Conservation (phyloP, 805 yeast species). For the Crinitomyces ghanaensis region DNA sequence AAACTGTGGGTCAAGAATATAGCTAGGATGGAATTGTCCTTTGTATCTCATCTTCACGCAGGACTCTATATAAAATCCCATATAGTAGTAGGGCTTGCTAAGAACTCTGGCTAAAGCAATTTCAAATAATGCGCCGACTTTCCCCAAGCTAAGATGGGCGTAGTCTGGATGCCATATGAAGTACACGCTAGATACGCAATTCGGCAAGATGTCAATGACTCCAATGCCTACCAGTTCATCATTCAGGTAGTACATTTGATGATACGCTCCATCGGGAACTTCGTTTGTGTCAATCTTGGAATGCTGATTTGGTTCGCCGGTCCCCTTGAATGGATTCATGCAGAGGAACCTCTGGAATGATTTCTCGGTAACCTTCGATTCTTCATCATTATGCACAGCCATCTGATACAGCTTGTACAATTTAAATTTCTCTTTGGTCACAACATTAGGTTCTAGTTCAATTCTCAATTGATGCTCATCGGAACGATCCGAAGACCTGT, state of each 20-base stretch:
- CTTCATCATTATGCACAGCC: slow-evolving; percentile 53
- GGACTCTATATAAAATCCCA: slow-evolving; percentile 73
- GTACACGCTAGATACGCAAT: slow-evolving; percentile 63
- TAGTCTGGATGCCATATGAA: slow-evolving; percentile 82
- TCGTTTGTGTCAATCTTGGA: not conserved
- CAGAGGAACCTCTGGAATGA: slow-evolving; percentile 62
- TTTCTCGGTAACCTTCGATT: slow-evolving; percentile 31
- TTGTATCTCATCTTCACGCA: slow-evolving; percentile 79
- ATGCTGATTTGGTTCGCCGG: not conserved
- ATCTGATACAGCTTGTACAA: slow-evolving; percentile 49
- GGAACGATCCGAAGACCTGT: slow-evolving; percentile 28
- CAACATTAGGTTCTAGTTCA: slow-evolving; percentile 40
- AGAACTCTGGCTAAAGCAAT: slow-evolving; percentile 40
- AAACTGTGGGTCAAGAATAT: slow-evolving; percentile 24
- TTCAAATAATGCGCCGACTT: slow-evolving; percentile 65
- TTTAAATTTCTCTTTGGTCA: slow-evolving; percentile 46
- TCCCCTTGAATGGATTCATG: slow-evolving; percentile 42
- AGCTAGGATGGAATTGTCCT: slow-evolving; percentile 39
- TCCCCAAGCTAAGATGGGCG: slow-evolving; percentile 61
- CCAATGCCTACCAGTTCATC: slow-evolving; percentile 59
- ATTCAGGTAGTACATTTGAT: slow-evolving; percentile 65
- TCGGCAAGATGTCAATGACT: slow-evolving; percentile 65
- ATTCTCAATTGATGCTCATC: slow-evolving; percentile 25
- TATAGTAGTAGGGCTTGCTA: slow-evolving; percentile 47
- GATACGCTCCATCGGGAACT: slow-evolving; percentile 45